phyloP scores from a whole-genome alignment of 2,329 filamentous ascomycete species.

The Alternaria ventricosa region DNA sequence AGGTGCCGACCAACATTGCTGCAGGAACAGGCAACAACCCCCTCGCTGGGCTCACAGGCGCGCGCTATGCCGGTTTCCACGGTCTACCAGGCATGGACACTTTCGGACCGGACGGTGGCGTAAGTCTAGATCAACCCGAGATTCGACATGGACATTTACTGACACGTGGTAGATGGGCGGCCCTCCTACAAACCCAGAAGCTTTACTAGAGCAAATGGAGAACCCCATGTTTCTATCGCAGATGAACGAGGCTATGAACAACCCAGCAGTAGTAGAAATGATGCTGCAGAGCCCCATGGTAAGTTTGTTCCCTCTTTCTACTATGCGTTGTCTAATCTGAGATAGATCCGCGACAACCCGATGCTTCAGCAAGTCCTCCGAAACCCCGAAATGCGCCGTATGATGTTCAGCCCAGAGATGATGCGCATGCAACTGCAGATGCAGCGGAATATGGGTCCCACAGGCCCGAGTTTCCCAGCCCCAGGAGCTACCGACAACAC shows the following conservation, averaged over 20 bases:
- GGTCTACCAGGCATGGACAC: slow-evolving; percentile 85
- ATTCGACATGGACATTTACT: slow-evolving; percentile 14
- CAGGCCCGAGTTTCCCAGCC: slow-evolving; percentile 73
- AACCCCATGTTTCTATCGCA: slow-evolving; percentile 86
- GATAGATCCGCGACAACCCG: slow-evolving; percentile 79
- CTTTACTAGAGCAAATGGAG: slow-evolving; percentile 82
- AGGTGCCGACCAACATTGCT: slow-evolving; percentile 78
- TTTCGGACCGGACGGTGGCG: slow-evolving; percentile 93
- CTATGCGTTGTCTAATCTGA: slow-evolving; percentile 15
- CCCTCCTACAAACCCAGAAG: slow-evolving; percentile 79
- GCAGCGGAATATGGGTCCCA: slow-evolving; percentile 69
- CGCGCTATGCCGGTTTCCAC: slow-evolving; percentile 89
- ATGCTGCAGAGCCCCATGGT: slow-evolving; percentile 65
- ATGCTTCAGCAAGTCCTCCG: slow-evolving; percentile 86
- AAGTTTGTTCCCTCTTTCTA: background rate
- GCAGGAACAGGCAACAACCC: slow-evolving; percentile 83
- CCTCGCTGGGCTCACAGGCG: slow-evolving; percentile 87
- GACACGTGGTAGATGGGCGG: slow-evolving; percentile 78
- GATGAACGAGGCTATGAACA: slow-evolving; percentile 94
- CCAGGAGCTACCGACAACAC: slow-evolving; percentile 92
- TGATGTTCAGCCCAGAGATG: slow-evolving; percentile 90
- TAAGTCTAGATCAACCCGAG: slow-evolving; percentile 60
- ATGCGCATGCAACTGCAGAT: slow-evolving; percentile 83
- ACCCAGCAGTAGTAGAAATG: slow-evolving; percentile 92
- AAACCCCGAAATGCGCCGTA: slow-evolving; percentile 84